Evolutionary conservation across 1,139 yeast genomes (phyloP), one percentile per base, ranked within the genome.

Genomic region (Taiozyma sp.): DNA sequence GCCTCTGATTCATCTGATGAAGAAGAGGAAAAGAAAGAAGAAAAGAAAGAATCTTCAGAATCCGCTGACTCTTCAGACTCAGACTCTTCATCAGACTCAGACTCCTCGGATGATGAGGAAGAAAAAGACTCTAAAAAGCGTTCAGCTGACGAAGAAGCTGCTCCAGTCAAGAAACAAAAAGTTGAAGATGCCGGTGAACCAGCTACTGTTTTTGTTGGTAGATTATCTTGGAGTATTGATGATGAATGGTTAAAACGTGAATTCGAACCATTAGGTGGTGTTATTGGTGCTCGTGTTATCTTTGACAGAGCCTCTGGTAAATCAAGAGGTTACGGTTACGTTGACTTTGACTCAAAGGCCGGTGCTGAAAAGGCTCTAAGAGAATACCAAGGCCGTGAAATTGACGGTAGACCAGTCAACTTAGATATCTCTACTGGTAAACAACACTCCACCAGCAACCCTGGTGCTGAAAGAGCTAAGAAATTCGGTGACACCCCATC

Each of bases 301-400:
- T 83, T 85, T 74, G 98, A 93, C 73, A 85, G 95, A 75, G 87
- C 84, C 59, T 79, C 95, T 53, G 97, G 96, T 63, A 88, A 88
- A 74, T 88, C 97, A 50, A 85, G 95, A 79, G 99, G 99, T 69
- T 93, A 87, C 78, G 99, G 99, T 65, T 93, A 93, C 74, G 97
- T 93, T 71, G 99, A 93, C 70, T 93, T 93, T 67, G 89, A 83
- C 63, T 72, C 78, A 63, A 81, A 81, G 64, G 79, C 80, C 43
- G 77, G 75, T 55, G 99, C 98, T 59, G 91, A 88, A 70, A 84
- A 84, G 72, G 98, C 99, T n/a, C 74, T 91, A 58, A 76, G 75
- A 56, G 88, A 85, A 69, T 80, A 77, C 81, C 96, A 90, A 75
- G 98, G 97, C 66, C 81, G 77, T 67, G 98, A 91, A 75, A 84